These are phyloP conservation scores for Russula sp. DNA, from an alignment of 768 basidiomycete species.

Conservation along the genomic window DNA sequence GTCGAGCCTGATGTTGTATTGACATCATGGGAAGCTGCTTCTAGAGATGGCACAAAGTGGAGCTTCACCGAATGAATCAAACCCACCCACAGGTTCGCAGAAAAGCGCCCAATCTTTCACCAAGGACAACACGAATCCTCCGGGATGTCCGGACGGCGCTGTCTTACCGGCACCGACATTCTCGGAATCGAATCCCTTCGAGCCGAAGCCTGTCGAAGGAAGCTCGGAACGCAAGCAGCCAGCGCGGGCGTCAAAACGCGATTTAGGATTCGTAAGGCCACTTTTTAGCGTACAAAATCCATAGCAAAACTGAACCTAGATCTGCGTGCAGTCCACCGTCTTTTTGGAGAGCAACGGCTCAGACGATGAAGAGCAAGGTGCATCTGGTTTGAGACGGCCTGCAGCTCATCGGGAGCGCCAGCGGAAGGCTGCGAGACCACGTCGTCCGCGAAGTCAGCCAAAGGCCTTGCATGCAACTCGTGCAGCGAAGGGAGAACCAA, in stretches of 20 bases:
- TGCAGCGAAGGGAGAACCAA: constrained; percentile 9
- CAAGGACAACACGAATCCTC: neutral
- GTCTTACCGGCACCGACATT: neutral
- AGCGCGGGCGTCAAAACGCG: constrained; percentile 23
- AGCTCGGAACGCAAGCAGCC: constrained; percentile 22
- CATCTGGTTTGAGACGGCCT: neutral
- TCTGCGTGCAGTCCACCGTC: constrained; percentile 3
- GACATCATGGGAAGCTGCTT: constrained; percentile 14
- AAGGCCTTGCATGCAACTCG: neutral
- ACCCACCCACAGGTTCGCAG: neutral
- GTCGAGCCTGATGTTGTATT: neutral
- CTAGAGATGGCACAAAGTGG: constrained; percentile 19
- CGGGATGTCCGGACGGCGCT: neutral
- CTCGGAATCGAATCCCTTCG: constrained; percentile 4
- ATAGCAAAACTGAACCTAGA: neutral
- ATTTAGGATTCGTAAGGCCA: constrained; percentile 20
- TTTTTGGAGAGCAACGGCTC: constrained; percentile 19
- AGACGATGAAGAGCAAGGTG: constrained; percentile 13
- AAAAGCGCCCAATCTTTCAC: neutral
- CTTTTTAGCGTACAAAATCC: neutral
- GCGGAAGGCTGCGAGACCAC: constrained; percentile 10
- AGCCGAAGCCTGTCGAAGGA: constrained; percentile 6
- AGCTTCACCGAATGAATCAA: constrained; percentile 3
- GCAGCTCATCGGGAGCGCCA: constrained; percentile 12
- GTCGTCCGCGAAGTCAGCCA: constrained; percentile 13